These are phyloP conservation scores for Lithohypha guttulata DNA, from an alignment of 2,329 filamentous ascomycete species.

Conservation along the genomic window DNA sequence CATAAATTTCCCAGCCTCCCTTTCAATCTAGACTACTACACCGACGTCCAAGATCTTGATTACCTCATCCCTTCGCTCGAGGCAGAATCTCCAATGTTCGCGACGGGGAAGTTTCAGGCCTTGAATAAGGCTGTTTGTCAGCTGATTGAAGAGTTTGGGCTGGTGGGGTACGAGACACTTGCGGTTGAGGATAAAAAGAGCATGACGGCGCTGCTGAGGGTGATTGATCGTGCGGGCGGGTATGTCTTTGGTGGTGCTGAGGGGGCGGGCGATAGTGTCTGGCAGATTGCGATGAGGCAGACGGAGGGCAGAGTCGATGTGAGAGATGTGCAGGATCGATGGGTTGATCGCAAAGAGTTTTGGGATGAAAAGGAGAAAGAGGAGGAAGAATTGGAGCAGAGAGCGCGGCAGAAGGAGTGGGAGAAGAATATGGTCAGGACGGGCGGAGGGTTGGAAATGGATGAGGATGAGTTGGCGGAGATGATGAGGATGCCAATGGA, in stretches of 20 bases:
- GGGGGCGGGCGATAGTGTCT: conserved; percentile 90
- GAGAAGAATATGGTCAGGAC: conserved; percentile 12
- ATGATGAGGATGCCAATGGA: conserved; percentile 41
- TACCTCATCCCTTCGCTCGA: conserved; percentile 74
- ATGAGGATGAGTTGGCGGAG: neutral
- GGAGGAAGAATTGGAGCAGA: conserved; percentile 65
- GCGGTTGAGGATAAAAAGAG: conserved; percentile 94
- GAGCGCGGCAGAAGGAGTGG: conserved; percentile 33
- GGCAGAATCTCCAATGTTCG: conserved; percentile 60
- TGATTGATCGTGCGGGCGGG: conserved; percentile 83
- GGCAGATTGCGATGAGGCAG: conserved; percentile 85
- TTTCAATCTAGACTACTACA: conserved; percentile 95
- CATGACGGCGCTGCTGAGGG: conserved; percentile 83
- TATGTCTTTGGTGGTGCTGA: conserved; percentile 88
- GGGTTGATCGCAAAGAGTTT: conserved; percentile 82
- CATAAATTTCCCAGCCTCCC: conserved; percentile 72
- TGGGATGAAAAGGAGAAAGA: conserved; percentile 71
- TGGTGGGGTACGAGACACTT: conserved; percentile 85
- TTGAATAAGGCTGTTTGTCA: conserved; percentile 80
- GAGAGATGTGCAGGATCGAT: conserved; percentile 85
- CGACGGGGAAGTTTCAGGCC: conserved; percentile 65
- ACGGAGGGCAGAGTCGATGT: conserved; percentile 62
- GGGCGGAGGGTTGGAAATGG: neutral
- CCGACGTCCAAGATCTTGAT: conserved; percentile 84
- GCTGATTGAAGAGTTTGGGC: conserved; percentile 76